Evolutionary conservation across 768 basidiomycete species (phyloP).

Genomic region (Leccinum longicurvipes): DNA sequence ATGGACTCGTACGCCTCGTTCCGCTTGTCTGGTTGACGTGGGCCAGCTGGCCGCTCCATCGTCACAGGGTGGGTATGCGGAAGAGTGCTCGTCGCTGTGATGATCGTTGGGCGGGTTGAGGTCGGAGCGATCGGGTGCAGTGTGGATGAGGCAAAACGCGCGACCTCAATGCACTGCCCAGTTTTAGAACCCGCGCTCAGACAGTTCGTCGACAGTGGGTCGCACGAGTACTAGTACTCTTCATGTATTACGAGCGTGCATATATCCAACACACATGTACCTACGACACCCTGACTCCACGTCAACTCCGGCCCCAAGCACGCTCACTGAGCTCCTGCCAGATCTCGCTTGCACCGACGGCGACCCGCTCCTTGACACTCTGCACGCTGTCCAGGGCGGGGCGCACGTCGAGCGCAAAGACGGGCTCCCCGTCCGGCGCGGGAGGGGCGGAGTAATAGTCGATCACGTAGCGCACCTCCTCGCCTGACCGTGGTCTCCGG

Average conservation of each 20-base stretch:
- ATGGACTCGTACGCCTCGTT: slow-evolving; percentile 82
- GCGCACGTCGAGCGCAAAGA: slow-evolving; percentile 92
- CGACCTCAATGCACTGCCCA: slow-evolving; percentile 12
- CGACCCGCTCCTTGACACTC: slow-evolving; percentile 71
- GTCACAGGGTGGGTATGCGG: background rate
- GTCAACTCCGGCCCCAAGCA: slow-evolving; percentile 24
- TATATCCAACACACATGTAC: slow-evolving; percentile 5
- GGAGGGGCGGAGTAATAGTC: slow-evolving; percentile 97
- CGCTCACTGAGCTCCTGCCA: slow-evolving; percentile 47
- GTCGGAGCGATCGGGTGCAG: slow-evolving; percentile 4
- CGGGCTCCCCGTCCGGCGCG: slow-evolving; percentile 87
- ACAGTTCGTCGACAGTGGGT: too few species aligned
- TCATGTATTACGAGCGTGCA: slow-evolving; percentile 3
- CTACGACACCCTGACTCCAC: background rate
- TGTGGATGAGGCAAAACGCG: slow-evolving; percentile 1
- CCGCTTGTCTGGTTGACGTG: slow-evolving; percentile 66
- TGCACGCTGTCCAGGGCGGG: slow-evolving; percentile 87
- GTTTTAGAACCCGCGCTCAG: slow-evolving; percentile 18
- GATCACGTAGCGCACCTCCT: slow-evolving; percentile 93
- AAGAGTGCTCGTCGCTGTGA: slow-evolving; percentile 5
- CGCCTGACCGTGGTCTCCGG: slow-evolving; percentile 70
- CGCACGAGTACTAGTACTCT: too few species aligned
- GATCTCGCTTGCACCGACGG: slow-evolving; percentile 62
- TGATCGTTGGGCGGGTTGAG: slow-evolving; percentile 1
- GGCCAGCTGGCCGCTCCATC: slow-evolving; percentile 59